Evolutionary conservation across 1,284 basidiomycete species (phyloP), one percentile per base, ranked within the genome.

Genomic region (Ceratobasidium sp.): DNA sequence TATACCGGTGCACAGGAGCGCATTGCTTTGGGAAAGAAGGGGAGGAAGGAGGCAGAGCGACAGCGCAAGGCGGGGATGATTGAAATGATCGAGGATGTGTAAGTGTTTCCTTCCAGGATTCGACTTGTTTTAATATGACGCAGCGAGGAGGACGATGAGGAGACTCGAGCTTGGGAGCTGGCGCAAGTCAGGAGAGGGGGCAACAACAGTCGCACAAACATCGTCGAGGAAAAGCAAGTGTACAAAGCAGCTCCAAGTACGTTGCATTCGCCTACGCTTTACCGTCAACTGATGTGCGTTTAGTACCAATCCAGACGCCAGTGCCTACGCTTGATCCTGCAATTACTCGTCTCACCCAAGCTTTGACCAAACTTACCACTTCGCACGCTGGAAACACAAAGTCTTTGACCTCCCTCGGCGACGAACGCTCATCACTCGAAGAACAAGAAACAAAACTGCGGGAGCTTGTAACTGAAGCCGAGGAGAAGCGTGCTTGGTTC

Each of bases 61-160:
- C 89, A 90, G 77, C 84, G 89, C 36, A 86, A 89, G 76, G 89
- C 88, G 67, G 87, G 87, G 10, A 96, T 96, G 84, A 87, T 89
- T 73, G 94, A 96, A 78, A 83, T 97, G 84, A 96, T 97, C 72
- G 89, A 88, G 8, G 94, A 97, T 73, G 89, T 88, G 90, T 94
- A 80, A 73, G 92, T 85, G 3, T 65, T 21, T 46, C n/a, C 73
- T 1, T 43, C 55, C 18, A 53, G 72, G 70, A 39, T 10, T 21
- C 48, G 23, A 39, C 18, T 28, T 53, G 12, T 28, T 72, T 72
- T 78, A 55, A 79, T 67, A 45, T 53, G 65, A 10, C 60, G 41
- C 65, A 45, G 92, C 90, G 76, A 92, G 74, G 88, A 92, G 73
- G 94, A 94, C 69, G 96, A 85, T 69, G 84, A 97, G 78, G 96